Evolutionary conservation across 1,284 basidiomycete genomes (phyloP).

Genomic region (Cutaneotrichosporon sp.): DNA sequence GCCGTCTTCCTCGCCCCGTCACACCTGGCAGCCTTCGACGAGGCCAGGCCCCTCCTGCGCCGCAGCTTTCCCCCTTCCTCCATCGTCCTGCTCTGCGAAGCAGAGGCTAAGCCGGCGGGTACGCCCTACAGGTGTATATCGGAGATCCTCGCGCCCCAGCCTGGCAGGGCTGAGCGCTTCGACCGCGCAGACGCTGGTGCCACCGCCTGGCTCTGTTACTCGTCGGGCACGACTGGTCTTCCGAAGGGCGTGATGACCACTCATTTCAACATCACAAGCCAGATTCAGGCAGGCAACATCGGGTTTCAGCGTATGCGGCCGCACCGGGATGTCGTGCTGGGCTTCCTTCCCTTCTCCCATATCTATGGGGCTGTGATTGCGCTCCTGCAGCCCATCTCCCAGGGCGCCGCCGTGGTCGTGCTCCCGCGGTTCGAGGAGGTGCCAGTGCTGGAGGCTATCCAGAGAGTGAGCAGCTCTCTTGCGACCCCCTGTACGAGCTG

Average conservation of each 20-base stretch:
- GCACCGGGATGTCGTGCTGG: conserved; percentile 2
- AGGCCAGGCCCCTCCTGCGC: conserved; percentile 23
- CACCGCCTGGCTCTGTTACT: conserved; percentile 55
- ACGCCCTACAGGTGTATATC: conserved; percentile 2
- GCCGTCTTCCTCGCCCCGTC: conserved; percentile 57
- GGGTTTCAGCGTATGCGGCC: conserved; percentile 1
- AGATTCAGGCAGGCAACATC: conserved; percentile 11
- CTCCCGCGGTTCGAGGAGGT: conserved; percentile 59
- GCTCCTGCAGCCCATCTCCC: conserved; percentile 58
- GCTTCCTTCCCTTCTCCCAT: conserved; percentile 14
- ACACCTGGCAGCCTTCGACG: conserved; percentile 41
- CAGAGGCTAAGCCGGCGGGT: background rate
- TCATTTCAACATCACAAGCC: conserved; percentile 58
- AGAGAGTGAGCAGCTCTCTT: conserved; percentile 53
- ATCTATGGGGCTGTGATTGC: conserved; percentile 33
- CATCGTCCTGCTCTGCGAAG: conserved; percentile 30
- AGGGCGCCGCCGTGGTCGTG: conserved; percentile 61
- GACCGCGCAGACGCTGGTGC: background rate
- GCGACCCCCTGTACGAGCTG: background rate
- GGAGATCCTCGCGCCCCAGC: background rate
- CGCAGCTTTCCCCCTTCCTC: conserved; percentile 13
- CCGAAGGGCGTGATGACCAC: conserved; percentile 54
- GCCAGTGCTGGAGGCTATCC: background rate
- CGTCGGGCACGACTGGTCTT: conserved; percentile 57
- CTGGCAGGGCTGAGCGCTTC: background rate